Conservation (phyloP, 2,329 filamentous ascomycete genomes). For the Ustulina deusta region DNA sequence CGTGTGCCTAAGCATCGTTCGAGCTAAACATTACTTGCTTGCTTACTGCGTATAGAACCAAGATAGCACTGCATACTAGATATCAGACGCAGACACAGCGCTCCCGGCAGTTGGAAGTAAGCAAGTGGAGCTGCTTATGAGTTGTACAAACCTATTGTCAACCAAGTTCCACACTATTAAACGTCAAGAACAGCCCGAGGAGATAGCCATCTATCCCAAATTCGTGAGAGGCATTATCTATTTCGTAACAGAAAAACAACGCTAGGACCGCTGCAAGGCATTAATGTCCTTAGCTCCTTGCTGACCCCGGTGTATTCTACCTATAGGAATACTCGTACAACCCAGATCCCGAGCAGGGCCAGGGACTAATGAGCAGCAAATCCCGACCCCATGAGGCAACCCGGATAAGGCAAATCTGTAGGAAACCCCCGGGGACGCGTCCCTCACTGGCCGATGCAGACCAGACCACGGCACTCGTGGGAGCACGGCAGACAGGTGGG, state of each 20-base stretch:
- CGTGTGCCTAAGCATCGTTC: background rate
- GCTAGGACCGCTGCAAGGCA: background rate
- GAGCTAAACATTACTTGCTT: slow-evolving; percentile 2
- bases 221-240: background rate
- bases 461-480: slow-evolving; percentile 14
- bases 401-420: slow-evolving; percentile 15
- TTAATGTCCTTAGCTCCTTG: slow-evolving; percentile 3
- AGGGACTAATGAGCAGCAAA: slow-evolving; percentile 30
- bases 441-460: slow-evolving; percentile 7
- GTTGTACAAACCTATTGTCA: background rate
- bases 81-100: slow-evolving; percentile 5
- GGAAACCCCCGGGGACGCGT: background rate
- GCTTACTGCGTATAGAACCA: background rate
- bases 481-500: slow-evolving; percentile 7
- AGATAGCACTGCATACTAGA: slow-evolving; percentile 9
- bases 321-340: slow-evolving; percentile 14
- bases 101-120: slow-evolving; percentile 3
- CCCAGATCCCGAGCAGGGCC: slow-evolving; percentile 34
- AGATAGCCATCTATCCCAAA: background rate
- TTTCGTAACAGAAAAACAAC: background rate
- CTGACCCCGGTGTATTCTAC: slow-evolving; percentile 3
- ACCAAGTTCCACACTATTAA: background rate
- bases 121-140: slow-evolving; percentile 27
- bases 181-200: background rate
- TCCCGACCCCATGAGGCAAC: slow-evolving; percentile 31